Evolutionary conservation across 768 basidiomycete genomes (phyloP), one percentile per base, ranked within the genome.

Genomic region (Ramaria rubella): DNA sequence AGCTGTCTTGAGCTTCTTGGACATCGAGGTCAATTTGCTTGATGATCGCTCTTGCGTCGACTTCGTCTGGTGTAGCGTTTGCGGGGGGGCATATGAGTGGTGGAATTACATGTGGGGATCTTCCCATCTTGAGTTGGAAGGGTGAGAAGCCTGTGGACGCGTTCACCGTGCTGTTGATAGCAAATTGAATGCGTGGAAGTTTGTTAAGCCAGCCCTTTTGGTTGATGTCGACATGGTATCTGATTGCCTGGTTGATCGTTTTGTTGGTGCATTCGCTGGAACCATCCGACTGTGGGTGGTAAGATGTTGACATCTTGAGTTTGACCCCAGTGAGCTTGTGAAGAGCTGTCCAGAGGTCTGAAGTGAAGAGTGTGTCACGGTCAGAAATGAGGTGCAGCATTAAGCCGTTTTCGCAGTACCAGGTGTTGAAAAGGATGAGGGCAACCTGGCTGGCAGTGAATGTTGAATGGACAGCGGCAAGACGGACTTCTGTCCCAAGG

Each of bases 271-370:
- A 53, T 60, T 76, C 68, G n/a, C 67, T 71, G 0, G 60, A 33
- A 0, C 75, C 71, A 60, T 75, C 69, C 0, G 69, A 71, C 53
- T 76, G 65, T 0, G 71, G 74, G 36, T 76, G 75, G 43, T 65
- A 75, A 0, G 72, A 52, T 0, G 70, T 70, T 0, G 72, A 75
- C 63, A 70, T 60, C 17, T 62, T 65, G 1, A 73, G 52, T 4
- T 67, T 61, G 1, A 70, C 59, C 0, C 73, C 68, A 3, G 67
- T 59, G 4, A 65, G 46, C 7, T 21, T 31, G 11, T 54, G 45
- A 8, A 68, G 52, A 4, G 43, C 40, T 36, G 46, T 63, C 74
- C 66, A 75, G 58, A 76, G 69, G 1, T 26, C 12, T 6, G 63
- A 68, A 1, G 69, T 60, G 50, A 72, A 73, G 14, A 70, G 56